These are phyloP conservation scores for Zopfia rhizophila DNA, from an alignment of 2,329 filamentous ascomycete species.

Conservation along the genomic window DNA sequence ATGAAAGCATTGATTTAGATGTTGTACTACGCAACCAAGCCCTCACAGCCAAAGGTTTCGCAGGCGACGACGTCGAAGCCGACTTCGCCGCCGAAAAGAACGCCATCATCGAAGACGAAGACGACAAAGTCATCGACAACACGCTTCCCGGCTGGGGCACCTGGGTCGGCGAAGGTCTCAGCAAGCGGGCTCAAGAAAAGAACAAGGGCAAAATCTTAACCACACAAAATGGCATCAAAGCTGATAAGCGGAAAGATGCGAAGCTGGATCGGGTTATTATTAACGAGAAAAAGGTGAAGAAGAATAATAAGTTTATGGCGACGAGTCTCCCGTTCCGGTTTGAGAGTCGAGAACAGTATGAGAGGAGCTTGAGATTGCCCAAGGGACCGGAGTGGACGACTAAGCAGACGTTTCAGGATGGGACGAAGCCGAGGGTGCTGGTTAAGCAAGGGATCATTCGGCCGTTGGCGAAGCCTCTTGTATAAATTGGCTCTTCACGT, in stretches of 20 bases:
- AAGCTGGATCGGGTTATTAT: constrained; percentile 88
- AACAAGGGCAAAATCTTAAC: constrained; percentile 65
- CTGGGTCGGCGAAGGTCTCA: constrained; percentile 88
- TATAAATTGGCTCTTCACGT: constrained; percentile 51
- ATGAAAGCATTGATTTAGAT: constrained; percentile 54
- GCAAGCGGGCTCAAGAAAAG: constrained; percentile 70
- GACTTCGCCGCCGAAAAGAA: constrained; percentile 86
- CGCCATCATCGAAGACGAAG: constrained; percentile 73
- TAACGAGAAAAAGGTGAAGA: constrained; percentile 89
- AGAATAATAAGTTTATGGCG: constrained; percentile 91
- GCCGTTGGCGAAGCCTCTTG: constrained; percentile 82
- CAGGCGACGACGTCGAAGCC: constrained; percentile 81
- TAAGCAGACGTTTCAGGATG: constrained; percentile 92
- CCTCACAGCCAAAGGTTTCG: constrained; percentile 85
- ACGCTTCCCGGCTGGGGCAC: constrained; percentile 94
- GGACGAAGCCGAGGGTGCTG: constrained; percentile 87
- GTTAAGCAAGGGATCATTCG: constrained; percentile 94
- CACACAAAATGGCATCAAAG: constrained; percentile 78
- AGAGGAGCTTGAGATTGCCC: constrained; percentile 84
- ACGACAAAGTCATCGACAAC: constrained; percentile 82
- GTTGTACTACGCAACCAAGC: constrained; percentile 64
- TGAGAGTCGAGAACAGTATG: constrained; percentile 88
- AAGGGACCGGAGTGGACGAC: constrained; percentile 95
- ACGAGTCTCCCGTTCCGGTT: constrained; percentile 87
- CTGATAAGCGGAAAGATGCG: constrained; percentile 80